Base-by-base conservation (phyloP, 208 protist genomes). In the Trypanosoma platydactyli region DNA sequence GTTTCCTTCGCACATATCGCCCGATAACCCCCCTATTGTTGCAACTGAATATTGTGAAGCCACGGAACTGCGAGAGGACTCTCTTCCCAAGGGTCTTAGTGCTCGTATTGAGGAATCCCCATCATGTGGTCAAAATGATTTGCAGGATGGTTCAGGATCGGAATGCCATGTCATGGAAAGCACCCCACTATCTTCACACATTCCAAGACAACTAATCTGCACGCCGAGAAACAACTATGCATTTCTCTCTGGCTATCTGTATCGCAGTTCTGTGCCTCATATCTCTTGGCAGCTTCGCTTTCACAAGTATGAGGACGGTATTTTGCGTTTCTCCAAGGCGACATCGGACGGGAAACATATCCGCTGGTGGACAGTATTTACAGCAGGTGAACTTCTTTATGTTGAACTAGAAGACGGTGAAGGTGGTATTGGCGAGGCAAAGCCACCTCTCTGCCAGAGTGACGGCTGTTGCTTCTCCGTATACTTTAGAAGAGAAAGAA, bases 221-320 rank as follows among this genome's bases (percentile, higher is more conserved):
- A 46, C 41, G 18, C 30, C 40, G 27, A 4, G 20, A n/a, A 41
- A 11, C 12, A 41, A 35, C 35, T 53, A 53, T 52, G 27, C 51
- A 45, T 30, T 15, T 42, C 38, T 68, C 12, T 16, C 40, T n/a
- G 63, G 63, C 27, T 22, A 46, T 24, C 4, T 68, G 0, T 68
- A 68, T 30, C 63, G 63, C 40, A 68, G 63, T 44, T 42, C 5
- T 25, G 53, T 52, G 5, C 63, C 63, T 12, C n/a, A 68, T 25
- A 52, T 60, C 4, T 29, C 44, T 24, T 68, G 63, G 63, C 63
- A 68, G 40, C 63, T 59, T n/a, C 63, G 63, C 22, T 68, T 68
- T 13, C 30, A 60, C 41, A 44, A 61, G 16, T 61, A 61, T 53
- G 27, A 49, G 4, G 18, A 49, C 16, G 51, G 63, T 30, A 38